These are phyloP conservation scores for Phytophthora citrophthora DNA, from an alignment of 352 stramenopile species.

Conservation along the genomic window DNA sequence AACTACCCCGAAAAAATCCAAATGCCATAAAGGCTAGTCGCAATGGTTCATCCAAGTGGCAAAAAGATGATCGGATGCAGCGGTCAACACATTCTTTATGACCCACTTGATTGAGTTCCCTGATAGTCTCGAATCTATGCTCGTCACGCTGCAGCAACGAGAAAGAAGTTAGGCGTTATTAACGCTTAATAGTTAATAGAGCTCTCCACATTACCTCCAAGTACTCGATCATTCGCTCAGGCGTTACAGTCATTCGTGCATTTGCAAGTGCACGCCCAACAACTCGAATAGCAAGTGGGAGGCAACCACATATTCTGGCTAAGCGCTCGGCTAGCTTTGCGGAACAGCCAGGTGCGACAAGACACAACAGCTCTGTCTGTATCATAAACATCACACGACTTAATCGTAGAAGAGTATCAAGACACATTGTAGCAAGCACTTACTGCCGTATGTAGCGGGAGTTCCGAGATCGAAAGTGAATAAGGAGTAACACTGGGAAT, in stretches of 20 bases:
- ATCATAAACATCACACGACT: slow-evolving; percentile 1
- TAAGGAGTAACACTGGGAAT: slow-evolving; percentile 83
- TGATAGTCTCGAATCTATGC: slow-evolving; percentile 74
- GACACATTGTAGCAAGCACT: slow-evolving; percentile 2
- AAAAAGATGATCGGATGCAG: slow-evolving; percentile 86
- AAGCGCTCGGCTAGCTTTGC: slow-evolving; percentile 63
- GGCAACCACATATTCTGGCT: slow-evolving; percentile 75
- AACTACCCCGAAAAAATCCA: slow-evolving; percentile 82
- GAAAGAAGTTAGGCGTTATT: not conserved
- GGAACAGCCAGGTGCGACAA: slow-evolving; percentile 70
- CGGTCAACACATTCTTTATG: slow-evolving; percentile 83
- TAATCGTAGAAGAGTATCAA: not conserved
- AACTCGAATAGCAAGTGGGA: slow-evolving; percentile 84
- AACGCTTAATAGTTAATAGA: not conserved
- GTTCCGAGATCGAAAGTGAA: slow-evolving; percentile 75
- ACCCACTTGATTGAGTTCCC: slow-evolving; percentile 74
- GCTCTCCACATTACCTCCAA: slow-evolving; percentile 47
- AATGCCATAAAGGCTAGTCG: slow-evolving; percentile 85
- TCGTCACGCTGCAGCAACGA: slow-evolving; percentile 53
- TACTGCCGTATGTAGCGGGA: slow-evolving; percentile 76
- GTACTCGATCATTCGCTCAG: slow-evolving; percentile 85
- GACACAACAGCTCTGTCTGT: slow-evolving; percentile 73
- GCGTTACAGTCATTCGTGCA: slow-evolving; percentile 69
- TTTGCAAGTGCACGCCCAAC: slow-evolving; percentile 80
- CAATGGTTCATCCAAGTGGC: slow-evolving; percentile 70